Evolutionary conservation across 164 flowering plant species (phyloP), one percentile per base, ranked within the genome.

Genomic region (Berberis vulgaris): DNA sequence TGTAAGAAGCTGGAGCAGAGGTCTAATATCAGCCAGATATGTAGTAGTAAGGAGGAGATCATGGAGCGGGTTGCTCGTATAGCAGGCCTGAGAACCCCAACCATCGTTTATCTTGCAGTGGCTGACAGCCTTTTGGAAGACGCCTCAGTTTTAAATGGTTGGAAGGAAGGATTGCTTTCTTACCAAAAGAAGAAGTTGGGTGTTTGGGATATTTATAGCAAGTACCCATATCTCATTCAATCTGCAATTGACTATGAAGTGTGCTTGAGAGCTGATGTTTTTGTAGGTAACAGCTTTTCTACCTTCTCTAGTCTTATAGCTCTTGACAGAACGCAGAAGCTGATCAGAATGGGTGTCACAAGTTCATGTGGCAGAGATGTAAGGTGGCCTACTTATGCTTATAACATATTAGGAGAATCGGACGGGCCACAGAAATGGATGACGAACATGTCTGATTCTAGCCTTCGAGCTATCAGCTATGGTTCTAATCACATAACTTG

Each of bases 211-310:
- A 81, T 86, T 38, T 95, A 86, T 72, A 78, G 73, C 58, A 91
- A 80, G 76, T 73, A 84, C 40, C 84, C 99, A 0, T 95, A 95
- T 71, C 85, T 95, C 49, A 82, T 95, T 58, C 86, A 88, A 69
- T 84, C 99, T 1, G 99, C 98, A 50, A 86, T 95, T 6, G 99
- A 91, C 68, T 91, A 95, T 72, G 99, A 95, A 74, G 99, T 95
- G 42, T 95, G 99, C 72, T 77, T 78, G 54, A 79, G 91, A 70
- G 85, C 99, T 7, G 91, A 91, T 73, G 71, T 89, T 6, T 91
- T 95, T 73, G 89, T 88, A 4, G 99, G 99, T 4, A 95, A 91
- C 63, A 91, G 96, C 67, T 95, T 84, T 69, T 95, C 99, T 26
- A 95, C 97, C 40, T 95, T 95, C 74, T 95, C 99, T 0, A 88